phyloP scores from a whole-genome alignment of 768 basidiomycete genomes.

The Kwoniella europaea region DNA sequence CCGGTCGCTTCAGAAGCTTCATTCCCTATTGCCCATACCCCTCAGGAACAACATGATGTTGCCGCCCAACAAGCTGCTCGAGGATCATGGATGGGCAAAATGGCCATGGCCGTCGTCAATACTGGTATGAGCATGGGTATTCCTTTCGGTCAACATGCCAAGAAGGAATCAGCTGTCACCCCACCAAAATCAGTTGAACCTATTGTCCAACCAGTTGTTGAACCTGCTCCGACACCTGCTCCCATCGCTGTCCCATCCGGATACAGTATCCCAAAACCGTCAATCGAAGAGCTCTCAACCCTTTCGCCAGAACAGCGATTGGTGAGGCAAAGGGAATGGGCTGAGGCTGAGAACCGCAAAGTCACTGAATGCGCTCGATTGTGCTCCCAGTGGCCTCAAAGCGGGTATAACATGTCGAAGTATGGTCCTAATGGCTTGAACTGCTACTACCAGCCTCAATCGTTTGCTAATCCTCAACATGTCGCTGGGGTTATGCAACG shows the following conservation, averaged over 20 bases:
- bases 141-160: conserved; percentile 24
- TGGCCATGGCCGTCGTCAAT: conserved; percentile 48
- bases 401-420: conserved; percentile 52
- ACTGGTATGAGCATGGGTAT: conserved; percentile 38
- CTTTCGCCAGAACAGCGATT: conserved; percentile 23
- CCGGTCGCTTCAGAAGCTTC: conserved; percentile 10
- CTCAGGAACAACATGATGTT: conserved; percentile 2
- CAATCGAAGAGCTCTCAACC: conserved; percentile 17
- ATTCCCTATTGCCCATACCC: not conserved
- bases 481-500: conserved; percentile 47
- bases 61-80: not conserved
- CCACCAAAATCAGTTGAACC: conserved; percentile 2
- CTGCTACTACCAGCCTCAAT: conserved; percentile 49
- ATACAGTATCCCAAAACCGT: conserved; percentile 4
- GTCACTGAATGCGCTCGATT: conserved; percentile 49
- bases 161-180: conserved; percentile 4
- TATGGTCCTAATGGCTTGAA: conserved; percentile 48
- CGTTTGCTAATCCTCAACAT: conserved; percentile 47
- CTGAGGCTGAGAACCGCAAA: conserved; percentile 32
- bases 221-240: not conserved
- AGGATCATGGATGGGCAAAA: conserved; percentile 47
- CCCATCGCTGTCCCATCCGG: not conserved
- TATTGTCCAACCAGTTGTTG: not conserved
- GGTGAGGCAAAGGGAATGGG: conserved; percentile 35
- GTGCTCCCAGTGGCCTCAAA: conserved; percentile 54